Conservation (phyloP, 495 filamentous ascomycete genomes). For the Podospora anserina region DNA sequence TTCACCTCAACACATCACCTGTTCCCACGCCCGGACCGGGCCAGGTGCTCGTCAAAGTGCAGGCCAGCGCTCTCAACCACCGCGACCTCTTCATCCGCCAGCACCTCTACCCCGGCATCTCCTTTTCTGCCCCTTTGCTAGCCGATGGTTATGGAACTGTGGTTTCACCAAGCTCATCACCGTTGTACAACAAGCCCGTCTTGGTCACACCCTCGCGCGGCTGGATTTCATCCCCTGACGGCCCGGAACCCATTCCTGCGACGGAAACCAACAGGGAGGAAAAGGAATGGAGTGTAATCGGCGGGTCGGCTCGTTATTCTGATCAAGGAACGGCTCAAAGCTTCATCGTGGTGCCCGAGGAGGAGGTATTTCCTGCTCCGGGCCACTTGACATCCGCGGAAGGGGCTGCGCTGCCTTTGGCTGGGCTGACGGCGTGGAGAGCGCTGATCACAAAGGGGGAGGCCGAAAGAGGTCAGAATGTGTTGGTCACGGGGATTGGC, state of each 20-base stretch:
- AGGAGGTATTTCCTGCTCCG: conserved; percentile 72
- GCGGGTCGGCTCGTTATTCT: conserved; percentile 60
- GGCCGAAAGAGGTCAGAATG: conserved; percentile 56
- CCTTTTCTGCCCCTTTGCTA: conserved; percentile 71
- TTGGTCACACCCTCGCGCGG: conserved; percentile 70
- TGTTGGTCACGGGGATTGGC: conserved; percentile 75
- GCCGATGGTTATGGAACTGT: conserved; percentile 77
- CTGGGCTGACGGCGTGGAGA: conserved; percentile 83
- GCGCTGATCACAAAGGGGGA: conserved; percentile 72
- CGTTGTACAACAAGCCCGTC: conserved; percentile 61
- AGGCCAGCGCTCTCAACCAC: conserved; percentile 82
- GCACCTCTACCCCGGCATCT: conserved; percentile 79
- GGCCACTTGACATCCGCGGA: conserved; percentile 65
- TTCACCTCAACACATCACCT: conserved; percentile 58
- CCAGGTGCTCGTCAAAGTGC: conserved; percentile 67
- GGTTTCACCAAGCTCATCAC: conserved; percentile 55
- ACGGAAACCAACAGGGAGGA: conserved; percentile 24
- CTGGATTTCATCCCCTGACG: conserved; percentile 66
- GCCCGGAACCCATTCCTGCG: conserved; percentile 54
- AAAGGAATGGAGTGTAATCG: conserved; percentile 63
- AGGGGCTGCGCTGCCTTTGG: conserved; percentile 76
- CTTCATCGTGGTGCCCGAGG: conserved; percentile 61
- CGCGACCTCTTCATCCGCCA: conserved; percentile 90
- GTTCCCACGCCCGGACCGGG: conserved; percentile 56
- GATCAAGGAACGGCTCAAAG: conserved; percentile 66